Conservation (phyloP, 805 yeast species). For the Kodamaea leandrae region DNA sequence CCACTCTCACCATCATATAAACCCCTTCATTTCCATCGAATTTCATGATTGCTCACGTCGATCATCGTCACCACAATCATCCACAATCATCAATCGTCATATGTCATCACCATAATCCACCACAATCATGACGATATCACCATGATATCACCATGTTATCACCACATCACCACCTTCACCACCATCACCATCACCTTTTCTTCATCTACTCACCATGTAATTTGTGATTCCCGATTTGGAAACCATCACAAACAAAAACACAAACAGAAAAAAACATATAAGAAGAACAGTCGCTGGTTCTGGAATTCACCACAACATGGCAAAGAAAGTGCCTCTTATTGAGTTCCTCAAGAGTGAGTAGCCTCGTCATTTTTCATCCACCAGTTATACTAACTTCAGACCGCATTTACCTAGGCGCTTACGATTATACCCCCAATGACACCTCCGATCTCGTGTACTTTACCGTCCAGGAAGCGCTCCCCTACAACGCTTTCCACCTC, state of each 20-base stretch:
- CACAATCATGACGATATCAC: no score
- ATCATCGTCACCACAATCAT: no score
- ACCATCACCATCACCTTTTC: no score
- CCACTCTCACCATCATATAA: no score
- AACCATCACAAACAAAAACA: slow-evolving; percentile 7
- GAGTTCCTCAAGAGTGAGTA: slow-evolving; percentile 46
- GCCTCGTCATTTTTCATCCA: neutral
- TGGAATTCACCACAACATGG: neutral
- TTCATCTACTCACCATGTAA: slow-evolving; percentile 1
- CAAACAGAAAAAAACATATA: slow-evolving; percentile 3
- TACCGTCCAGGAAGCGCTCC: slow-evolving; percentile 88
- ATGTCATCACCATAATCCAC: neutral
- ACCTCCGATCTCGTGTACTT: slow-evolving; percentile 76
- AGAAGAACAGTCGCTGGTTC: neutral
- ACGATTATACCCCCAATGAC: slow-evolving; percentile 74
- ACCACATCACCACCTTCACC: no score
- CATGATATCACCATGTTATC: no score
- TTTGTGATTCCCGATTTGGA: slow-evolving; percentile 1
- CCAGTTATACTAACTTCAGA: slow-evolving; percentile 35
- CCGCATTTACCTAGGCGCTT: slow-evolving; percentile 88
- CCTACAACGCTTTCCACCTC: slow-evolving; percentile 91
- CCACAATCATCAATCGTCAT: neutral
- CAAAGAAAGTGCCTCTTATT: slow-evolving; percentile 31
- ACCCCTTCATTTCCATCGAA: no score
- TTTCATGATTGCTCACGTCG: no score